Percentiles rank a stretch among this genome's conserved stretches.
phyloP scores from a whole-genome alignment of 768 basidiomycete species.

The Scleroderma bovista region DNA sequence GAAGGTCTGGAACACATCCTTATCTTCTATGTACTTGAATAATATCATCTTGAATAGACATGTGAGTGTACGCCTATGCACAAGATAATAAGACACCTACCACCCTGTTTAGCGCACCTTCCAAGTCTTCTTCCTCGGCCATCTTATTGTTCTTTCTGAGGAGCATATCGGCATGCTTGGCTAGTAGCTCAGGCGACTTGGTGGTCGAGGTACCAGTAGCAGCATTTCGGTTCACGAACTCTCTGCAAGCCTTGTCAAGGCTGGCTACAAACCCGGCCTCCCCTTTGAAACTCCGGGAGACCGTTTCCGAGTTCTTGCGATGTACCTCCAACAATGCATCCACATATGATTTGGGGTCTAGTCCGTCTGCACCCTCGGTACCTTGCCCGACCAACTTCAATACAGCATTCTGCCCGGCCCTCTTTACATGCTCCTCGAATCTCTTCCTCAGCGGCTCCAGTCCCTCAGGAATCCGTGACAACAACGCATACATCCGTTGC shows the following conservation, averaged over 20 bases:
- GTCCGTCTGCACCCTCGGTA: constrained; percentile 45
- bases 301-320: constrained; percentile 85
- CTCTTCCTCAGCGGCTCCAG: constrained; percentile 86
- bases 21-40: constrained; percentile 98
- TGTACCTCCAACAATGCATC: constrained; percentile 90
- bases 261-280: constrained; percentile 92
- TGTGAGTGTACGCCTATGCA: constrained; percentile 2
- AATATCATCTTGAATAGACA: constrained; percentile 70
- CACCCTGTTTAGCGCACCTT: constrained; percentile 84
- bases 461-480: constrained; percentile 86
- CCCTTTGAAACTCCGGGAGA: constrained; percentile 82
- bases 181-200: constrained; percentile 88
- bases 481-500: constrained; percentile 90
- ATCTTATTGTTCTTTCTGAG: constrained; percentile 95
- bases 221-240: constrained; percentile 91
- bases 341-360: constrained; percentile 93
- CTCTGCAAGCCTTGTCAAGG: constrained; percentile 91
- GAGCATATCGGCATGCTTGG: constrained; percentile 86
- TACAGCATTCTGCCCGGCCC: constrained; percentile 77
- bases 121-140: constrained; percentile 85
- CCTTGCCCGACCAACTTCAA: constrained; percentile 61
- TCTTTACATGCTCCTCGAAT: constrained; percentile 95
- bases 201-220: constrained; percentile 80
- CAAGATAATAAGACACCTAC: constrained; percentile 40
- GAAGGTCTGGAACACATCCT: constrained; percentile 98